phyloP scores from a whole-genome alignment of 345 rosid species.

The Arabis hirsuta region DNA sequence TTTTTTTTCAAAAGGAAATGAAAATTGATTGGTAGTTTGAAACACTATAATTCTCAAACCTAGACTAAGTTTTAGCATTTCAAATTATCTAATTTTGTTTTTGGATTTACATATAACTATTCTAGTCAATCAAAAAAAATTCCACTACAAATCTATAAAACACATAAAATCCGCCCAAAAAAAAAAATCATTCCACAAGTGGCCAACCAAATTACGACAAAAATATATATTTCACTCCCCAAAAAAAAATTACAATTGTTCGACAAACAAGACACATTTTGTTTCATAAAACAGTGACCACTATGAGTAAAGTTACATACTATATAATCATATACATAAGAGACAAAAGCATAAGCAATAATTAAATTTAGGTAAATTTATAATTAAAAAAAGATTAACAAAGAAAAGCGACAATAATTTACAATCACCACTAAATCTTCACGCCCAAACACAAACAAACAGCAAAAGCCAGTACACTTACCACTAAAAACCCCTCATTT shows the following conservation, averaged over 20 bases:
- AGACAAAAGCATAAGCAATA: slow-evolving; percentile 14
- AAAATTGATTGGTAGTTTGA: too few species aligned
- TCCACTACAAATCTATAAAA: not conserved
- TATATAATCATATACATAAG: not conserved
- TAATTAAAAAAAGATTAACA: not conserved
- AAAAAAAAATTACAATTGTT: not conserved
- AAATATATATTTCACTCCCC: not conserved
- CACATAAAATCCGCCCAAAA: slow-evolving; percentile 6
- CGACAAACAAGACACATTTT: not conserved
- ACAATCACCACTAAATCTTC: slow-evolving; percentile 39
- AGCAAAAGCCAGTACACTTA: slow-evolving; percentile 33
- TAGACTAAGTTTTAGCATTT: too few species aligned
- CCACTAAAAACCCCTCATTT: slow-evolving; percentile 28
- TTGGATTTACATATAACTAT: not conserved
- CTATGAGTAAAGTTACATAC: not conserved
- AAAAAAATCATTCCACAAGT: slow-evolving; percentile 11
- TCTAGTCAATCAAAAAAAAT: too few species aligned
- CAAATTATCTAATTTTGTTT: not conserved
- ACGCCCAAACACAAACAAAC: slow-evolving; percentile 38
- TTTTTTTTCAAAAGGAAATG: too few species aligned
- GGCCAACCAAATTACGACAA: slow-evolving; percentile 25
- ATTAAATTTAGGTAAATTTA: not conserved
- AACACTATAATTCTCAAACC: too few species aligned
- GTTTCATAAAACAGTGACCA: slow-evolving; percentile 17
- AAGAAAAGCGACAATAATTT: slow-evolving; percentile 28